Conservation (phyloP, 768 basidiomycete species). For the Peribolospora kevripleyi region DNA sequence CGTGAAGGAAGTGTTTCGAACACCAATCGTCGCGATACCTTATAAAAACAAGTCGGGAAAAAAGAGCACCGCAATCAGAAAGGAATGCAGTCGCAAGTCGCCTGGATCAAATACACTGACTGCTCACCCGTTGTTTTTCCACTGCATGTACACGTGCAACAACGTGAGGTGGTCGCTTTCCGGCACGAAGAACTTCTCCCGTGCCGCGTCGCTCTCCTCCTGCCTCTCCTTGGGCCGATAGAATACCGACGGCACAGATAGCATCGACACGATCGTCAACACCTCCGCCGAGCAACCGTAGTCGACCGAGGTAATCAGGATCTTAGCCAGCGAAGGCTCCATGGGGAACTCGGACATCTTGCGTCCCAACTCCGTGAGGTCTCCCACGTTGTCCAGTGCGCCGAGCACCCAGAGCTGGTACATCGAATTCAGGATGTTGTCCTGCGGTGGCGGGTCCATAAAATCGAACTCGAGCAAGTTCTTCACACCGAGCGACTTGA, state of each 20-base stretch:
- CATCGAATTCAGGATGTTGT: conserved; percentile 96
- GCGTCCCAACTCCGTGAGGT: conserved; percentile 67
- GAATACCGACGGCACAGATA: conserved; percentile 91
- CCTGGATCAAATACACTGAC: no score
- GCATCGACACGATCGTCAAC: conserved; percentile 96
- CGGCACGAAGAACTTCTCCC: conserved; percentile 95
- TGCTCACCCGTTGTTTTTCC: conserved; percentile 79
- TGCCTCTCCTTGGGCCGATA: conserved; percentile 90
- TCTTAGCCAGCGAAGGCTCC: conserved; percentile 95
- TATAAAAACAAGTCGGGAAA: not conserved
- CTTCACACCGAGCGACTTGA: conserved; percentile 92
- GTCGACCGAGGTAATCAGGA: conserved; percentile 86
- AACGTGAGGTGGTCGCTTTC: conserved; percentile 93
- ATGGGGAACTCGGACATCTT: conserved; percentile 99
- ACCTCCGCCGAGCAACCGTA: conserved; percentile 83
- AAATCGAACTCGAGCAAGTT: conserved; percentile 96
- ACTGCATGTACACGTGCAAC: conserved; percentile 89
- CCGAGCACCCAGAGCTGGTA: conserved; percentile 98
- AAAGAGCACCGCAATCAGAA: not conserved
- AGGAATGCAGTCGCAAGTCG: not conserved
- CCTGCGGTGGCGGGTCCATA: conserved; percentile 99
- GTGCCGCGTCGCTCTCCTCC: conserved; percentile 89
- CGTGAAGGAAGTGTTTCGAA: conserved; percentile 84
- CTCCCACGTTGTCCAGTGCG: conserved; percentile 90
- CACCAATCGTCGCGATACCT: conserved; percentile 88